Evolutionary conservation across 2,329 filamentous ascomycete genomes (phyloP), one percentile per base, ranked within the genome.

Genomic region (Aspergillus ibericus): DNA sequence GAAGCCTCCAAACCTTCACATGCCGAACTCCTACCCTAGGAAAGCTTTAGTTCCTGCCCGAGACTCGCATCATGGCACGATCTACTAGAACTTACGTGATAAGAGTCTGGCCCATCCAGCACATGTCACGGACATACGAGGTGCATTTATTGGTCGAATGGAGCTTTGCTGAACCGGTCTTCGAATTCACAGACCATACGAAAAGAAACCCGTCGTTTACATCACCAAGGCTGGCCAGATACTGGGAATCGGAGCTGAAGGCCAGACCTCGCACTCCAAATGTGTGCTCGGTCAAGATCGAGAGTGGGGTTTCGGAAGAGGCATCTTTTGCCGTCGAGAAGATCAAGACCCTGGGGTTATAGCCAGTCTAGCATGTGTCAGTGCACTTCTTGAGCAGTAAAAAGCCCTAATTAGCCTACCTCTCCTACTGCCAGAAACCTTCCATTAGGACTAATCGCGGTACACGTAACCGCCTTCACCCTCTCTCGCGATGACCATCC

Each of bases 171-270:
- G 88, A 84, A 16, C 93, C 93, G 9, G 86, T 95, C 50, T 87
- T 89, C n/a, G 88, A 78, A 68, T 96, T 92, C 64, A 97, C 85
- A 65, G 83, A 86, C 93, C 93, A 98, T 27, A 98, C 83, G 72
- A 93, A 96, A 18, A 99, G 81, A 71, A 96, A 98, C 1, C 93
- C 93, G 75, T 99, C 95, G 72, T 97, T 97, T 56, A 90, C 85
- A 16, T 89, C 86, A 27, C 95, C 95, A 12, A 99, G 82, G 18
- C 92, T 96, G 2, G 95, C 95, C 34, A 99, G 83, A 74, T 89
- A 96, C 63, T 85, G 88, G 12, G 90, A 91, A 73, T 97, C 91
- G 0, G 88, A 83, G 61, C 93, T 97, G 83, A 96, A 99, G 2
- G 92, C 89, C 34, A 99, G 86, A 35, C 90, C 90, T 59, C 88